Percentiles rank a stretch among this genome's conserved stretches.
Evolutionary conservation across 140 eudicot species (phyloP).

Genomic region (Oenanthe javanica): DNA sequence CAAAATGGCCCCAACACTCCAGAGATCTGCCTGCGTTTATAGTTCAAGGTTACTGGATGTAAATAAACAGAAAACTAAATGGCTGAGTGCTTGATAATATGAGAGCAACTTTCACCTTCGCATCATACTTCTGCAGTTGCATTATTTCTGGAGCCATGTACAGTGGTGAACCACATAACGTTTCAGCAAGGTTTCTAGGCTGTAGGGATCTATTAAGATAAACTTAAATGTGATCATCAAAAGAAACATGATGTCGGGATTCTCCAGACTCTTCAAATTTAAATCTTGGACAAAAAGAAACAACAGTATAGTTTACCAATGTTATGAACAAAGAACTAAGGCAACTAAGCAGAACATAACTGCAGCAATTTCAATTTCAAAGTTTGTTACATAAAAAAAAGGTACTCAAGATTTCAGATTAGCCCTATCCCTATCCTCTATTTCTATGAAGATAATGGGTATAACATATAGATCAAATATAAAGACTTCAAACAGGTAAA

Average conservation of each 20-base stretch:
- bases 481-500: background rate
- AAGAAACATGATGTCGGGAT: background rate
- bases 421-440: background rate
- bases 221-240: slow-evolving; percentile 8
- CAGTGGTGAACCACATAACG: slow-evolving; percentile 95
- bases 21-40: slow-evolving; percentile 90
- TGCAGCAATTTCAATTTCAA: background rate
- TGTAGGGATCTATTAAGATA: slow-evolving; percentile 62
- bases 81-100: slow-evolving; percentile 11
- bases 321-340: background rate
- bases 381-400: background rate
- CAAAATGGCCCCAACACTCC: slow-evolving; percentile 99
- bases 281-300: background rate
- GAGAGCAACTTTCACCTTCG: slow-evolving; percentile 57
- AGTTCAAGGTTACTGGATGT: slow-evolving; percentile 24
- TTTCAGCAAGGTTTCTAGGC: slow-evolving; percentile 91
- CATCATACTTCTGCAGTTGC: slow-evolving; percentile 96
- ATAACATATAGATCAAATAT: background rate
- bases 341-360: background rate
- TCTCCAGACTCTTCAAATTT: background rate
- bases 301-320: background rate
- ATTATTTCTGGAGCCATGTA: slow-evolving; percentile 99
- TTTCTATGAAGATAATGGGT: background rate
- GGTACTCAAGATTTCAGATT: background rate
- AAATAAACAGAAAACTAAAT: background rate